Evolutionary conservation across 2,329 filamentous ascomycete genomes (phyloP), one percentile per base, ranked within the genome.

Genomic region (Diaporthe ampelina): DNA sequence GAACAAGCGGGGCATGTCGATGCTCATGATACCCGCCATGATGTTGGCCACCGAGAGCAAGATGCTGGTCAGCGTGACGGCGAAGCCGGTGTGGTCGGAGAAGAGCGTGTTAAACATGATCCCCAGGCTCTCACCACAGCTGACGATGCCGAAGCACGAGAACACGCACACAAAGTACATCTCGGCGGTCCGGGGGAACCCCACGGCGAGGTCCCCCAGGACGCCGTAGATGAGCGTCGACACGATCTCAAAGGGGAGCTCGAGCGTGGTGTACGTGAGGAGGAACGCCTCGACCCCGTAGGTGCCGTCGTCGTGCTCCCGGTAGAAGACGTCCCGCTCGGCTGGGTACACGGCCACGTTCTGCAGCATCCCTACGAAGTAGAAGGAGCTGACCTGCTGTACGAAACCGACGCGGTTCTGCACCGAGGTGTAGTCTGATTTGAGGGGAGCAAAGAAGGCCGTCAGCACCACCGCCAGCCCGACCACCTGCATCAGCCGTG

Each of bases 31-130:
- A 0, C 93, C 93, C 0, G 89, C 89, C 88, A 95, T 93, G 79
- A 91, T 89, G 78, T 92, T 92, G 0, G 93, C 91, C 10, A 95
- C 88, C 0, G 91, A 91, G 4, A 95, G 85, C 24, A 95, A 86
- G 56, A 94, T 88, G 0, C 89, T 91, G 76, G 92, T 94, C 73
- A 94, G 83, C 77, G 94, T 94, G 74, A 95, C 90, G 0, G 93
- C 92, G 80, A 95, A 95, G 2, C 94, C 94, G 0, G 92, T 93
- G 79, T 95, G 93, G 10, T 81, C 82, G 45, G 85, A 84, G 80
- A 95, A 94, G 11, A 95, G 83, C 0, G 93, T 95, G 83, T 94
- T 94, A 85, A 95, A 95, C 84, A 94, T 91, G 79, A 95, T 95
- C 0, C 94, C 93, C 0, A 95, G 79, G 70, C 91, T 93, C 84